Evolutionary conservation across 2,329 filamentous ascomycete species (phyloP), one percentile per base, ranked within the genome.

Genomic region (Trichophyton schoenleinii): DNA sequence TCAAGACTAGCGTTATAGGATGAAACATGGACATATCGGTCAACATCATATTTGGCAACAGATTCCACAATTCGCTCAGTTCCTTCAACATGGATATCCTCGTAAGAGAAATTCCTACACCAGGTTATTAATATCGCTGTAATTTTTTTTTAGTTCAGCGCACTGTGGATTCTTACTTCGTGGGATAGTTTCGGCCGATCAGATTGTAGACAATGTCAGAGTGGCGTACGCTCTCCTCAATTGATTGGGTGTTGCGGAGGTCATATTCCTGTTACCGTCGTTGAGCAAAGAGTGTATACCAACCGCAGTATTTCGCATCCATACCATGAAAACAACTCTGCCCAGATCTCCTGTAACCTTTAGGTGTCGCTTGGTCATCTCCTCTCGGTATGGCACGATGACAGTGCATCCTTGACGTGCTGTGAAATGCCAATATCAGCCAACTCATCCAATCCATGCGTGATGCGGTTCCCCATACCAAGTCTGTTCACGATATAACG

Each of bases 171-270:
- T 44, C 81, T 69, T 79, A 91, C 89, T 99, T 99, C 69, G 94
- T 99, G 66, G 92, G 89, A 74, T 97, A 97, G 75, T 92, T 88
- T 65, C 92, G 88, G 66, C 94, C 94, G 70, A 96, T 82, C 68
- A 99, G 80, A 77, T 99, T 99, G 81, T 95, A 96, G 66, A 99
- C 94, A 65, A 96, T 88, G 73, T 99, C 94, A 48, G 92, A 97
- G 76, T 99, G 94, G 70, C 94, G 84, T 60, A 99, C 91, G 70
- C 89, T 94, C 77, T 96, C 91, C 74, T 99, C 94, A 69, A 99
- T 94, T 34, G 92, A 97, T 68, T 88, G 82, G 48, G 91, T 97
- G 77, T 99, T 99, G 71, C 86, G 87, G 64, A 99, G 81, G 71
- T 99, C 94, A 76, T 89, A 95, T 83, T 99, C 94, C 88, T 91